phyloP scores from a whole-genome alignment of 1,139 yeast genomes.

The Starmera stellimalicola region DNA sequence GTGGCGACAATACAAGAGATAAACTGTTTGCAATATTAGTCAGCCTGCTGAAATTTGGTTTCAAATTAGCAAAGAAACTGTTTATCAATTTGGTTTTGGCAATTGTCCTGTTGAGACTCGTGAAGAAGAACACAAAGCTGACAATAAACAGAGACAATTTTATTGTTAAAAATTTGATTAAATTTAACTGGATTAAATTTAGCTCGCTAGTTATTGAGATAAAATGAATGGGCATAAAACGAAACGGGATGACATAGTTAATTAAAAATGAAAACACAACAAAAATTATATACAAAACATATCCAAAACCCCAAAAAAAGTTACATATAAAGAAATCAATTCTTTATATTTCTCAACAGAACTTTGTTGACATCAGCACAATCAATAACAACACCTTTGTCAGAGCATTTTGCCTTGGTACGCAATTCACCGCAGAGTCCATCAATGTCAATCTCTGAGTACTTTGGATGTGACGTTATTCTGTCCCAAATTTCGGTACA shows the following conservation, averaged over 20 bases:
- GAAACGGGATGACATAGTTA: neutral
- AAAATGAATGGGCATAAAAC: slow-evolving; percentile 5
- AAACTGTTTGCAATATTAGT: slow-evolving; percentile 7
- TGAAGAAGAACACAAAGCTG: slow-evolving; percentile 5
- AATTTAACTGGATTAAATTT: slow-evolving; percentile 12
- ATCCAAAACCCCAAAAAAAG: neutral
- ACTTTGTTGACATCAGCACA: slow-evolving; percentile 64
- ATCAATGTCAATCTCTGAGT: slow-evolving; percentile 87
- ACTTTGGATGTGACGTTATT: slow-evolving; percentile 86
- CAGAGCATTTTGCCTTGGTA: slow-evolving; percentile 92
- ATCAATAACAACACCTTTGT: slow-evolving; percentile 78
- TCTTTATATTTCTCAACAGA: slow-evolving; percentile 8
- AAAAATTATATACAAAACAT: neutral
- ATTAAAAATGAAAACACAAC: neutral
- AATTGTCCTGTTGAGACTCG: slow-evolving; percentile 10
- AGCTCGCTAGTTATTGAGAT: slow-evolving; percentile 13
- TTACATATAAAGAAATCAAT: neutral
- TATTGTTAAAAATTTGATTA: slow-evolving; percentile 9
- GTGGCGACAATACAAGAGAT: neutral
- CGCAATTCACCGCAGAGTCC: slow-evolving; percentile 84
- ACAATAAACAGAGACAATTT: neutral
- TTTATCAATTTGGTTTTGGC: slow-evolving; percentile 12
- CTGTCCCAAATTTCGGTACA: slow-evolving; percentile 97
- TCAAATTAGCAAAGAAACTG: slow-evolving; percentile 5
- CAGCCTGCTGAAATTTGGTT: slow-evolving; percentile 5